Base-by-base conservation (phyloP, 2,329 filamentous ascomycete species). In the Penicillium nordicum region DNA sequence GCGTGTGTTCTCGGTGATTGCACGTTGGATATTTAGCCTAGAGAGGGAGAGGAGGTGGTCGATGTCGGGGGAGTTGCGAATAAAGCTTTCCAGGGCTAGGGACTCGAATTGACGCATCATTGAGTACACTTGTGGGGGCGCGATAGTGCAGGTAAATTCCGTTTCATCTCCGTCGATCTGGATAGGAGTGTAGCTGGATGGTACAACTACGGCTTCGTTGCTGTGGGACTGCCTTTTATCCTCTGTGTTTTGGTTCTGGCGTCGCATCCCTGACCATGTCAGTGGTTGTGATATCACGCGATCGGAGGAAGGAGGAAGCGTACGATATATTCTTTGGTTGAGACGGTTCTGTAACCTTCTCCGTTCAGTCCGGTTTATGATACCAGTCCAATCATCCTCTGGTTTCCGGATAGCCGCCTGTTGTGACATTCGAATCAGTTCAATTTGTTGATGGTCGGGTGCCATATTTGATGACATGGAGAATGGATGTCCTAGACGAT, bases 11-110 rank as follows among this genome's bases (percentile, higher is more conserved):
- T 65, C 51, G 29, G 58, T 60, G 40, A 70, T 58, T 2, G 65
- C 69, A 4, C 57, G 63, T n/a, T 69, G 67, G 1, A 71, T 61
- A 30, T 71, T 71, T 12, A 49, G 21, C 66, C 56, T 37, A 63
- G 61, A 21, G 63, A 62, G 14, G 67, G 54, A n/a, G 29, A 71
- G 53, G 12, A 71, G 59, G 32, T 69, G 68, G 49, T 71, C 67
- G 27, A 42, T 47, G 37, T 61, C 52, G 1, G 63, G 62, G 3
- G 57, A 53, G n/a, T 55, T 54, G 6, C 8, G 29, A 2, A 55
- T 41, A 34, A 58, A 65, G 42, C 57, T 59, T 14, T 40, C 3
- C 12, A 50, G 43, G 0, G 54, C 53, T 12, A 34, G 42, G 10
- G 41, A 4, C 30, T 64, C 62, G 23, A 55, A 40, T 21, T 40